A percentile compares a stretch with the other conserved stretches of the same genome.
Conservation (phyloP, 805 yeast genomes). For the Yarrowia yakushimensis region DNA sequence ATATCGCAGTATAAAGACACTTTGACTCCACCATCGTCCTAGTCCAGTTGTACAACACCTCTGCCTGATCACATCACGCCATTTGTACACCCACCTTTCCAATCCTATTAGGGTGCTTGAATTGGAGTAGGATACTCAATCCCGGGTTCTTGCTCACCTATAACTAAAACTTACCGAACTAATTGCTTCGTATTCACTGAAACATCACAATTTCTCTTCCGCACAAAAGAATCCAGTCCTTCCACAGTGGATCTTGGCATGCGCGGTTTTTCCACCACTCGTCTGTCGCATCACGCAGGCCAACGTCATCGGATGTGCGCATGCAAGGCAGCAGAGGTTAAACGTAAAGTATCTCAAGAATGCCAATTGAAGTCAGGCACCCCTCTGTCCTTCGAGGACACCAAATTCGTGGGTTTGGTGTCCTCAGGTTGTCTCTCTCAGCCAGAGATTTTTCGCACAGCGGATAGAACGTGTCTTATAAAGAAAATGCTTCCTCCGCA, state of each 20-base stretch:
- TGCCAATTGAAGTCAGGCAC: not conserved
- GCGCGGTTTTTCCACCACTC: too few relatives aligned
- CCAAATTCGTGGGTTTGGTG: too few relatives aligned
- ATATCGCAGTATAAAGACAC: too few relatives aligned
- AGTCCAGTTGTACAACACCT: too few relatives aligned
- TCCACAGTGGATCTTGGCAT: not conserved
- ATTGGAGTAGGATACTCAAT: not conserved
- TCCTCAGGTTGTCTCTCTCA: too few relatives aligned
- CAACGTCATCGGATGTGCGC: not conserved
- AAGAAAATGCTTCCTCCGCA: not conserved
- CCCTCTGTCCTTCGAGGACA: not conserved
- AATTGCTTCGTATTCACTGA: not conserved
- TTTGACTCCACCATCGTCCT: too few relatives aligned
- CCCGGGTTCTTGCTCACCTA: not conserved
- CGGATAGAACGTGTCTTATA: not conserved
- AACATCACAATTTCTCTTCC: not conserved
- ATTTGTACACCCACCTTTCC: too few relatives aligned
- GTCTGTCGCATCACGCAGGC: not conserved
- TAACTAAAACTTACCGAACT: not conserved
- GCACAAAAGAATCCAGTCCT: not conserved
- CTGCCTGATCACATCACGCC: too few relatives aligned
- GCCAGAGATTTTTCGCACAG: not conserved
- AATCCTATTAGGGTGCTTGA: not conserved
- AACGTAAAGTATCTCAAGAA: not conserved
- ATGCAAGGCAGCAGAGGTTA: conserved; percentile 17